phyloP scores from a whole-genome alignment of 1,284 basidiomycete genomes.

The Ganoderma boninense region DNA sequence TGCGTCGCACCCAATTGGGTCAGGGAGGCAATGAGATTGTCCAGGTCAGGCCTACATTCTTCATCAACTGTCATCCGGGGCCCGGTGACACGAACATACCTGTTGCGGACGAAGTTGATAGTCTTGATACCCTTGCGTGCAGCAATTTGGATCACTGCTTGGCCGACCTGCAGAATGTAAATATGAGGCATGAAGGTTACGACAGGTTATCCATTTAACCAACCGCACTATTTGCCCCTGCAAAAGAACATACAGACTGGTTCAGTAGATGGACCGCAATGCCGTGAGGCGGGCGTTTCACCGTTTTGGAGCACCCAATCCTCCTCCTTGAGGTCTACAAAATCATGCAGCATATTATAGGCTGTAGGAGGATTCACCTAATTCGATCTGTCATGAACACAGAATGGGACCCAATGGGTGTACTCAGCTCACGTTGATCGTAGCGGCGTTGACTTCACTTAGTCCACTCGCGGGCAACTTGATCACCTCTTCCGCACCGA shows the following conservation, averaged over 20 bases:
- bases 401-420: neutral
- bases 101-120: constrained; percentile 79
- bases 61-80: too few relatives aligned
- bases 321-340: constrained; percentile 65
- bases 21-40: constrained; percentile 59
- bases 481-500: constrained; percentile 64
- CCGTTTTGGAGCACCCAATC: constrained; percentile 88
- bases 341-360: constrained; percentile 81
- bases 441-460: constrained; percentile 74
- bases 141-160: constrained; percentile 84
- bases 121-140: constrained; percentile 72
- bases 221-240: constrained; percentile 80
- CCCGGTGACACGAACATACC: constrained; percentile 49
- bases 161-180: constrained; percentile 67
- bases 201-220: constrained; percentile 33
- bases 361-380: constrained; percentile 88
- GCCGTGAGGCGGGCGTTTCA: constrained; percentile 7
- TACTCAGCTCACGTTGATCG: constrained; percentile 63
- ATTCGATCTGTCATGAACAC: too few relatives aligned
- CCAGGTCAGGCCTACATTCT: constrained; percentile 58
- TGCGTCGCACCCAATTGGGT: constrained; percentile 72
- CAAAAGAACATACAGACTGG: neutral
- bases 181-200: neutral
- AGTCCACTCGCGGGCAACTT: constrained; percentile 62
- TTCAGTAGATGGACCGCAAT: neutral